Evolutionary conservation across 805 yeast species (phyloP).

Genomic region (Saccharomycopsis fodiens): DNA sequence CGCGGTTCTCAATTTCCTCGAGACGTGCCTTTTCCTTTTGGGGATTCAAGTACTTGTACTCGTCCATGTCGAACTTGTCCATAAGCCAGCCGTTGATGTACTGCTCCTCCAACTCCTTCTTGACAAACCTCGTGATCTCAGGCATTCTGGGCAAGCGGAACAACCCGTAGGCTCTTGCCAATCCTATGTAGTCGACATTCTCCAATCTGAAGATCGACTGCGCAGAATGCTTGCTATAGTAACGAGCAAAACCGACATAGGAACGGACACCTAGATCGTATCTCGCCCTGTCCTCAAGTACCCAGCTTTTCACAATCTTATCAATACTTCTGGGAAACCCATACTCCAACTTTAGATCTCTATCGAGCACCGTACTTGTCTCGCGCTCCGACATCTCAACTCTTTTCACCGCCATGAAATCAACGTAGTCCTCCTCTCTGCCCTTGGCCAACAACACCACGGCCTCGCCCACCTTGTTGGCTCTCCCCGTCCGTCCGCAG

Average conservation of each 20-base stretch:
- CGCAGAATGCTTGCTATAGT: slow-evolving; percentile 84
- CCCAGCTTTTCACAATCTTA: slow-evolving; percentile 39
- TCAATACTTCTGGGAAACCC: slow-evolving; percentile 21
- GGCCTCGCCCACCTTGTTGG: slow-evolving; percentile 77
- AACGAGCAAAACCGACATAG: slow-evolving; percentile 75
- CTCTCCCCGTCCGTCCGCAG: slow-evolving; percentile 93
- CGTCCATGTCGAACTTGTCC: slow-evolving; percentile 57
- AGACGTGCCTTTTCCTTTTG: slow-evolving; percentile 42
- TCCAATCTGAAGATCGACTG: slow-evolving; percentile 76
- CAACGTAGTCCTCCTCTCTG: slow-evolving; percentile 74
- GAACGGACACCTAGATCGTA: slow-evolving; percentile 77
- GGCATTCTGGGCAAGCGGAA: slow-evolving; percentile 92
- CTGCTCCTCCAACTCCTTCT: slow-evolving; percentile 42
- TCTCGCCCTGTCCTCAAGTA: slow-evolving; percentile 64
- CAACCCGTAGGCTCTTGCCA: slow-evolving; percentile 74
- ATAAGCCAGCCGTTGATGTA: slow-evolving; percentile 63
- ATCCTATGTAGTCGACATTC: slow-evolving; percentile 59
- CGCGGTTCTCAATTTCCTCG: slow-evolving; percentile 29
- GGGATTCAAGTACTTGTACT: slow-evolving; percentile 56
- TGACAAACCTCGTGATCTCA: slow-evolving; percentile 52
- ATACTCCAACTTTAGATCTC: slow-evolving; percentile 19
- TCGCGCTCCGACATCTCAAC: slow-evolving; percentile 39
- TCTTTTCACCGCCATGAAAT: slow-evolving; percentile 68
- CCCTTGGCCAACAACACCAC: slow-evolving; percentile 65
- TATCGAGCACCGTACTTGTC: slow-evolving; percentile 9